phyloP scores from a whole-genome alignment of 1,139 yeast species.

The Zygotorulaspora mrakii region DNA sequence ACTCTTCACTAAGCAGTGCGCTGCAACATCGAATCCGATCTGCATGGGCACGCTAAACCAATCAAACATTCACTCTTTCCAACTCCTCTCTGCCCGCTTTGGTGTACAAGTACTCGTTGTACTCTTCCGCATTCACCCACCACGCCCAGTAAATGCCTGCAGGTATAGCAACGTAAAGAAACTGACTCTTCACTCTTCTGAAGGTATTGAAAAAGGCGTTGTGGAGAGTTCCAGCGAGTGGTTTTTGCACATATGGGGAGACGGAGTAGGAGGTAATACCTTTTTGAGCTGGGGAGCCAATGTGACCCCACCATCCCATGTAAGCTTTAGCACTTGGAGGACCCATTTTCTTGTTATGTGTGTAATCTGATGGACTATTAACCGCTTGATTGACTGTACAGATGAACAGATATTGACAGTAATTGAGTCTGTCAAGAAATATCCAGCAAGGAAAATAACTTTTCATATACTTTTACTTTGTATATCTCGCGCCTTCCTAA shows the following conservation, averaged over 20 bases:
- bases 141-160: constrained; percentile 75
- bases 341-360: too few relatives aligned
- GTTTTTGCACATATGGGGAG: constrained; percentile 91
- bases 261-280: constrained; percentile 81
- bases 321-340: constrained; percentile 73
- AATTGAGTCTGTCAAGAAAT: too few relatives aligned
- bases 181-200: constrained; percentile 91
- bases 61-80: constrained; percentile 66
- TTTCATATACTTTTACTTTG: too few relatives aligned
- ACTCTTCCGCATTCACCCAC: constrained; percentile 85
- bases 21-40: neutral
- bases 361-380: too few relatives aligned
- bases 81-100: constrained; percentile 96
- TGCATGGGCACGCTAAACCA: neutral
- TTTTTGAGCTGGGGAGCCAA: constrained; percentile 83
- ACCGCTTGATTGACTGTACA: too few relatives aligned
- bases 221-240: constrained; percentile 82
- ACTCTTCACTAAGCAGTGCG: neutral
- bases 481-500: neutral
- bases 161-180: constrained; percentile 74
- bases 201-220: constrained; percentile 87
- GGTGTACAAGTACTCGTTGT: constrained; percentile 93
- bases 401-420: too few relatives aligned
- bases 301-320: constrained; percentile 97
- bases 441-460: neutral